Percentiles rank a stretch among this genome's conserved stretches.
phyloP scores from a whole-genome alignment of 169 alveolate genomes.

The Perkinsus marinus region DNA sequence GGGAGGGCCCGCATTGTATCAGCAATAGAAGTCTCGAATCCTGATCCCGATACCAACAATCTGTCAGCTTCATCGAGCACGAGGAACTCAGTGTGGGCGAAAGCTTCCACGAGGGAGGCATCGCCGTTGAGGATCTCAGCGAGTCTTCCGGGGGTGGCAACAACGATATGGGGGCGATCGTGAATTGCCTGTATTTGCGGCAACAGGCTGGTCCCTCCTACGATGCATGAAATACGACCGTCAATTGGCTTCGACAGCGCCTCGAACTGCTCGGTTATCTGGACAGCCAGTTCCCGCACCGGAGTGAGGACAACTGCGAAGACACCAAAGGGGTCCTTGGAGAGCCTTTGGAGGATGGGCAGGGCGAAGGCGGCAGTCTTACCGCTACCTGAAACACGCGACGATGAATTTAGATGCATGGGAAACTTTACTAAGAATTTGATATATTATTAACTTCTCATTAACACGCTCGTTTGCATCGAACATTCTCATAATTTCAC shows the following conservation, averaged over 20 bases:
- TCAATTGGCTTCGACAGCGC: slow-evolving; percentile 74
- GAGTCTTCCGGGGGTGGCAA: slow-evolving; percentile 94
- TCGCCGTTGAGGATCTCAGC: slow-evolving; percentile 55
- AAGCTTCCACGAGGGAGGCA: slow-evolving; percentile 27
- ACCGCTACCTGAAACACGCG: slow-evolving; percentile 80
- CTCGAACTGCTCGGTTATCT: slow-evolving; percentile 83
- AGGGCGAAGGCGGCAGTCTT: slow-evolving; percentile 92
- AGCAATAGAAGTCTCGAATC: slow-evolving; percentile 56
- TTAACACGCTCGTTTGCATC: too few relatives aligned
- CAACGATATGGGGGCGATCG: slow-evolving; percentile 80
- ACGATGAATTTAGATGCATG: too few relatives aligned
- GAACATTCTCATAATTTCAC: too few relatives aligned
- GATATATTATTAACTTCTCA: too few relatives aligned
- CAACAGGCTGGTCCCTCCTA: slow-evolving; percentile 81
- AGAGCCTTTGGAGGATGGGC: slow-evolving; percentile 77
- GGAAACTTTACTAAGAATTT: too few relatives aligned
- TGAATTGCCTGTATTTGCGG: slow-evolving; percentile 51
- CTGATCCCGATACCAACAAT: slow-evolving; percentile 48
- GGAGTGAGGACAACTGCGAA: slow-evolving; percentile 86
- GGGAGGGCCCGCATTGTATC: slow-evolving; percentile 50
- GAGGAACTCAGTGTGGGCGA: slow-evolving; percentile 60
- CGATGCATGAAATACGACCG: slow-evolving; percentile 55
- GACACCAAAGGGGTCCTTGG: slow-evolving; percentile 85
- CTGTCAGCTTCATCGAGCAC: slow-evolving; percentile 96
- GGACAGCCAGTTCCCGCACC: slow-evolving; percentile 90